Evolutionary conservation across 768 basidiomycete genomes (phyloP).

Genomic region (Candolleomyces aberdarensis): DNA sequence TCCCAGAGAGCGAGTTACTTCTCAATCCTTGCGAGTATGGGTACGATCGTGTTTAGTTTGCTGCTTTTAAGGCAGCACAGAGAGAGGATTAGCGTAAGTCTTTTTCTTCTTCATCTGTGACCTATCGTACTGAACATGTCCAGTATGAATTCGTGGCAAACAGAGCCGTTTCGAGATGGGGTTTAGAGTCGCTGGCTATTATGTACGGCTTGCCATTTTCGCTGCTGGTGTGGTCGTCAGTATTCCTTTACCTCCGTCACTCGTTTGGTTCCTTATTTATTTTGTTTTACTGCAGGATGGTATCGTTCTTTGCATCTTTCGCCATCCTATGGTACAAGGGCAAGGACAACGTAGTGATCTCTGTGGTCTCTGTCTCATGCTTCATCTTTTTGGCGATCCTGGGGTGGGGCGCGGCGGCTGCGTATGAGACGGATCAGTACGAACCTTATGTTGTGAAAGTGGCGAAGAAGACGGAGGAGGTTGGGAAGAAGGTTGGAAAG

Average conservation of each 20-base stretch:
- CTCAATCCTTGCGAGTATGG: constrained; percentile 12
- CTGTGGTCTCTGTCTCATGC: constrained; percentile 14
- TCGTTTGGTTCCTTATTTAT: background rate
- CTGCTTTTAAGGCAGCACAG: constrained; percentile 9
- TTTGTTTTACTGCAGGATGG: constrained; percentile 11
- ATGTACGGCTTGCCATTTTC: constrained; percentile 12
- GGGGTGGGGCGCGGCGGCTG: constrained; percentile 17
- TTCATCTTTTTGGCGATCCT: constrained; percentile 12
- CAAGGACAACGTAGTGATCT: constrained; percentile 11
- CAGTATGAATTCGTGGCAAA: constrained; percentile 8
- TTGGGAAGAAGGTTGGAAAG: no score
- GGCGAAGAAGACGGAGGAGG: no score
- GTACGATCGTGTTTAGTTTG: constrained; percentile 11
- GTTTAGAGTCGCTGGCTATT: constrained; percentile 10
- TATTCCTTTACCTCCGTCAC: background rate
- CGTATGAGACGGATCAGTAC: constrained; percentile 8
- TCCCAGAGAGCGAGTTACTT: constrained; percentile 13
- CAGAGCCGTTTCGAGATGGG: constrained; percentile 3
- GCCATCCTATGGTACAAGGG: constrained; percentile 16
- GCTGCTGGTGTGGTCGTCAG: constrained; percentile 11
- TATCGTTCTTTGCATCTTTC: constrained; percentile 23
- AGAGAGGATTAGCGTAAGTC: constrained; percentile 12
- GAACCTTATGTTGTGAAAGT: no score
- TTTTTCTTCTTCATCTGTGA: constrained; percentile 13
- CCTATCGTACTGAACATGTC: background rate